phyloP scores from a whole-genome alignment of 2,329 filamentous ascomycete species.

The Beauveria bassiana region DNA sequence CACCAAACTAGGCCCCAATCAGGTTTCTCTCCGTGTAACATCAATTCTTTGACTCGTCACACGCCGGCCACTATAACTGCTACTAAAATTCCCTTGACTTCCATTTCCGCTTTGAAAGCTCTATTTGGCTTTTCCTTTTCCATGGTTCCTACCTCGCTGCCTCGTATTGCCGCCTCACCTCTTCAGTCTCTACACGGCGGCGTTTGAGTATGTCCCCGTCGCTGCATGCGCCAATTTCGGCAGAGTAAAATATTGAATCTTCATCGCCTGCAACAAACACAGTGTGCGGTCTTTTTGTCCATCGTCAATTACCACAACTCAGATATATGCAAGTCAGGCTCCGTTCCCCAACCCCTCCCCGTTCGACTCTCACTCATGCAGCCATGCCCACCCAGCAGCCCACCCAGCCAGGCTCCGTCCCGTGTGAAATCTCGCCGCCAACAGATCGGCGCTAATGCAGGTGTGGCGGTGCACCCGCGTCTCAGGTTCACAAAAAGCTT shows the following conservation, averaged over 20 bases:
- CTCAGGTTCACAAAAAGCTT: constrained; percentile 2
- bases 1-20: not conserved
- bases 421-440: constrained; percentile 15
- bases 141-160: too few relatives aligned
- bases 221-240: not conserved
- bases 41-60: not conserved
- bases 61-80: not conserved
- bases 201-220: too few relatives aligned
- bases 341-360: not conserved
- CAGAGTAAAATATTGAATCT: not conserved
- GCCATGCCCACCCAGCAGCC: too few relatives aligned
- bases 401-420: not conserved
- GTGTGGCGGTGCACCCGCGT: constrained; percentile 28
- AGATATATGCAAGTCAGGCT: not conserved
- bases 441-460: constrained; percentile 30
- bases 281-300: not conserved
- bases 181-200: not conserved
- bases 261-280: not conserved
- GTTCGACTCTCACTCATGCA: not conserved
- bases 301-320: not conserved
- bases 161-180: not conserved
- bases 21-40: not conserved
- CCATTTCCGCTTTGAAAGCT: not conserved
- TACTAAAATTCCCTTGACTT: not conserved
- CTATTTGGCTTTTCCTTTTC: too few relatives aligned